Evolutionary conservation across 2,329 filamentous ascomycete species (phyloP).

Genomic region (Stagonosporopsis tanaceti): DNA sequence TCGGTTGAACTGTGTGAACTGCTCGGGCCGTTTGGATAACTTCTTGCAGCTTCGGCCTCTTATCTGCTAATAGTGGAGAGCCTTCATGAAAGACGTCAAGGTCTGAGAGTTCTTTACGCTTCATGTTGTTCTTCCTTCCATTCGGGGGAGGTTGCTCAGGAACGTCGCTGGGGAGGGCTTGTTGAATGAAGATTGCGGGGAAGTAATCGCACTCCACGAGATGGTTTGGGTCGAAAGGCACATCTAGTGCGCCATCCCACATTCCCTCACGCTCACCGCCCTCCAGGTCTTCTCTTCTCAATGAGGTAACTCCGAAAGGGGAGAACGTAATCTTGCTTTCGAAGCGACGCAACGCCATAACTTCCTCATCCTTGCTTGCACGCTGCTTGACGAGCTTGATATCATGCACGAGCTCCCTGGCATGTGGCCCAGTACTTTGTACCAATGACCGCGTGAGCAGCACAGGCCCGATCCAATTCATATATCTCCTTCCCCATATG

Average conservation of each 20-base stretch:
- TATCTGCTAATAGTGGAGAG: slow-evolving; percentile 5
- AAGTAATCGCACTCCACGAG: slow-evolving; percentile 48
- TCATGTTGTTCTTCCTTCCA: slow-evolving; percentile 19
- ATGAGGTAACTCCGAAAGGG: slow-evolving; percentile 40
- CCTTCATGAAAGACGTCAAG: background rate
- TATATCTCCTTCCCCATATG: slow-evolving; percentile 48
- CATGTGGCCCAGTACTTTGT: slow-evolving; percentile 11
- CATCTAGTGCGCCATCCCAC: slow-evolving; percentile 26
- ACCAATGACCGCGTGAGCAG: slow-evolving; percentile 42
- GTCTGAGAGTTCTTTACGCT: slow-evolving; percentile 23
- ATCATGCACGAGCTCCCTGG: slow-evolving; percentile 31
- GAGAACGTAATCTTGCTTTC: slow-evolving; percentile 50
- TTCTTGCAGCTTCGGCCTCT: slow-evolving; percentile 1
- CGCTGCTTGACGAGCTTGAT: slow-evolving; percentile 44
- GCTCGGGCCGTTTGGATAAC: background rate
- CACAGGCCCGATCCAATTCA: slow-evolving; percentile 50
- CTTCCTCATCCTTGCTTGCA: slow-evolving; percentile 29
- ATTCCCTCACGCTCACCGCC: slow-evolving; percentile 36
- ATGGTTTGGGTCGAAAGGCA: slow-evolving; percentile 42
- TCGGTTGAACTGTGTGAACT: background rate
- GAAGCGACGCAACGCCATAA: slow-evolving; percentile 11
- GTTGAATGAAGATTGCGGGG: slow-evolving; percentile 42
- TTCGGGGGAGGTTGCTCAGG: slow-evolving; percentile 27
- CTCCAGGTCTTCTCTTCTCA: slow-evolving; percentile 40
- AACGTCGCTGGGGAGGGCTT: slow-evolving; percentile 37